Percentiles rank a stretch among this genome's conserved stretches.
phyloP scores from a whole-genome alignment of 2,329 filamentous ascomycete genomes.

The Balansia obtecta region DNA sequence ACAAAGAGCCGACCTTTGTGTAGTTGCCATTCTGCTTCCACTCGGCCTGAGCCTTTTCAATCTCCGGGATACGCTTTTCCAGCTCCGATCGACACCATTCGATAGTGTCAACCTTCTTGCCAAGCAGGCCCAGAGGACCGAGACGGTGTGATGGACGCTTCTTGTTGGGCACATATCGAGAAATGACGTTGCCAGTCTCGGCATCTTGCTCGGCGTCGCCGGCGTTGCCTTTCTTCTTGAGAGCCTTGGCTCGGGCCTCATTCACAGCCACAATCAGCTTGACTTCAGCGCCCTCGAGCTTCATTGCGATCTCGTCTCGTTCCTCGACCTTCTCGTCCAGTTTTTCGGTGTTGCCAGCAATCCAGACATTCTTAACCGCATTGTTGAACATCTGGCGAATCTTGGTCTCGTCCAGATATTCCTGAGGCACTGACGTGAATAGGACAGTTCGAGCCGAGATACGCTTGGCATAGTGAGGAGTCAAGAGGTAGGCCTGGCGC shows the following conservation, averaged over 20 bases:
- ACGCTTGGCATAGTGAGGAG: slow-evolving; percentile 68
- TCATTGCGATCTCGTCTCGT: slow-evolving; percentile 60
- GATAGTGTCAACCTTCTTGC: slow-evolving; percentile 65
- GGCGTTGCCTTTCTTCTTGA: slow-evolving; percentile 19
- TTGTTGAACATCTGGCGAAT: slow-evolving; percentile 67
- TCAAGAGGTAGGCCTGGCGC: slow-evolving; percentile 85
- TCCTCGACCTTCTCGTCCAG: slow-evolving; percentile 69
- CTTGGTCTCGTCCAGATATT: slow-evolving; percentile 62
- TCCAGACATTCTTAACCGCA: slow-evolving; percentile 73
- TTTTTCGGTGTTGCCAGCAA: slow-evolving; percentile 59
- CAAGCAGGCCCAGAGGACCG: slow-evolving; percentile 53
- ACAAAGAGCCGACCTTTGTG: slow-evolving; percentile 59
- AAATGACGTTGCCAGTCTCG: slow-evolving; percentile 52
- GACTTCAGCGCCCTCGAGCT: slow-evolving; percentile 74
- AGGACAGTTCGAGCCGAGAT: slow-evolving; percentile 86
- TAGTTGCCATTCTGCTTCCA: slow-evolving; percentile 50
- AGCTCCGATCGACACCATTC: slow-evolving; percentile 58
- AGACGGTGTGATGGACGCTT: slow-evolving; percentile 59
- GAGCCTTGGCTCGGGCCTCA: slow-evolving; percentile 22
- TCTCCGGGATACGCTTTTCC: slow-evolving; percentile 46
- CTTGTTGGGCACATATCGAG: slow-evolving; percentile 54
- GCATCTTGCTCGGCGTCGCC: slow-evolving; percentile 37
- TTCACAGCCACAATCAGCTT: slow-evolving; percentile 56
- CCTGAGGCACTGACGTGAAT: slow-evolving; percentile 73
- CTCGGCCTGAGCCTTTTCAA: slow-evolving; percentile 49